Conservation (phyloP, 345 rosid genomes). For the Kernera saxatilis region DNA sequence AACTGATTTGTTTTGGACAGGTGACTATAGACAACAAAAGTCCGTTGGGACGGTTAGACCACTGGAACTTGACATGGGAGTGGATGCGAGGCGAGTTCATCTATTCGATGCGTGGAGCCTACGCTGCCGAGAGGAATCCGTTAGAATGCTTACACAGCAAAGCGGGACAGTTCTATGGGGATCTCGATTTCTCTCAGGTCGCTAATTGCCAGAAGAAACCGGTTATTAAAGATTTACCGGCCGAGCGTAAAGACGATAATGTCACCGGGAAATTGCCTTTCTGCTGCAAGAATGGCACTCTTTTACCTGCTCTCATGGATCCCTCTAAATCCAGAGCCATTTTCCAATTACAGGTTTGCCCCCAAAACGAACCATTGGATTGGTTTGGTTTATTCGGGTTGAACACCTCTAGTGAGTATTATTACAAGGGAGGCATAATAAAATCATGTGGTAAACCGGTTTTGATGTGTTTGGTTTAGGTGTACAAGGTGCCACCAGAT, state of each 20-base stretch:
- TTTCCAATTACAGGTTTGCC: conserved; percentile 64
- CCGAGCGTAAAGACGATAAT: conserved; percentile 43
- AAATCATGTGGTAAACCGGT: neutral
- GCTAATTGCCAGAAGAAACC: conserved; percentile 66
- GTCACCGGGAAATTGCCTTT: conserved; percentile 57
- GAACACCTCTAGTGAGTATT: no score
- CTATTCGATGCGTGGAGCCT: conserved; percentile 70
- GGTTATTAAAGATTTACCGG: conserved; percentile 63
- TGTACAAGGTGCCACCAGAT: conserved; percentile 74
- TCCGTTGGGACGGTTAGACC: conserved; percentile 77
- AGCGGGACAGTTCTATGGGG: conserved; percentile 52
- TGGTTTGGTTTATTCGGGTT: no score
- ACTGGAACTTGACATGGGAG: conserved; percentile 94
- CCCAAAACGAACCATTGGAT: neutral
- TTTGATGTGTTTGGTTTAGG: conserved; percentile 36
- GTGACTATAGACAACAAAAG: conserved; percentile 72
- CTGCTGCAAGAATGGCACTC: conserved; percentile 72
- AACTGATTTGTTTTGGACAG: neutral
- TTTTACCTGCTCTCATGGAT: conserved; percentile 68
- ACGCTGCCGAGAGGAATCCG: conserved; percentile 38
- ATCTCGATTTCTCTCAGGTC: conserved; percentile 66
- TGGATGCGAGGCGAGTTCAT: conserved; percentile 95
- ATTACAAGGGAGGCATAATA: neutral
- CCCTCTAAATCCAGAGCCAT: conserved; percentile 44
- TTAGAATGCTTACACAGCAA: conserved; percentile 57